Percentiles rank a stretch among this genome's conserved stretches.
Conservation (phyloP, 2,329 filamentous ascomycete genomes). For the Phaeosphaeria sp. region DNA sequence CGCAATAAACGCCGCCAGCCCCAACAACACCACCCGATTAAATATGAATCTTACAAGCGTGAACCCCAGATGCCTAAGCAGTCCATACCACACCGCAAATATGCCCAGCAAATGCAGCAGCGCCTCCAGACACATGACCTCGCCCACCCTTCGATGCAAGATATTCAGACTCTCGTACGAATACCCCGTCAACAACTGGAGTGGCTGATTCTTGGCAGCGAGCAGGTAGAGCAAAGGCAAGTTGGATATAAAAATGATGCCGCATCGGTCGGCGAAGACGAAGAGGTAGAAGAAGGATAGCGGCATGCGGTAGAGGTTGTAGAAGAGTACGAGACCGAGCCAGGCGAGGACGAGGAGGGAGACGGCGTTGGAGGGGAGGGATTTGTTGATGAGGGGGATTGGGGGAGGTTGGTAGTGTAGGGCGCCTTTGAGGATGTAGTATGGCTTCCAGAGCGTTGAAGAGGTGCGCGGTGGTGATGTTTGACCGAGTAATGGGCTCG, state of each 20-base stretch:
- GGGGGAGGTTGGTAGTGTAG: constrained; percentile 65
- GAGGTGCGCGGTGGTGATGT: constrained; percentile 1
- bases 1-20: constrained; percentile 61
- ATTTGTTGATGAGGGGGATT: constrained; percentile 64
- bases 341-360: constrained; percentile 61
- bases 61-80: constrained; percentile 59
- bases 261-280: constrained; percentile 65
- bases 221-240: constrained; percentile 66
- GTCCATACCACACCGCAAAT: constrained; percentile 61
- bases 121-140: constrained; percentile 67
- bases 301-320: constrained; percentile 61
- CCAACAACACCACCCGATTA: constrained; percentile 60
- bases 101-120: constrained; percentile 64
- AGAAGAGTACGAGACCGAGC: constrained; percentile 64
- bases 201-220: constrained; percentile 70
- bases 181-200: constrained; percentile 66
- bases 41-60: constrained; percentile 59
- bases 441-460: constrained; percentile 21
- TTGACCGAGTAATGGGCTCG: constrained; percentile 41
- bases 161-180: constrained; percentile 73
- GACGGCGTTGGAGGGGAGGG: constrained; percentile 64
- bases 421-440: constrained; percentile 32
- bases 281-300: constrained; percentile 60
- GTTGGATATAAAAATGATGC: constrained; percentile 60
- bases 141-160: constrained; percentile 69